A percentile compares a stretch with the other conserved stretches of the same genome.
phyloP scores from a whole-genome alignment of 257 asterid species.

The Scutellaria galericulata region DNA sequence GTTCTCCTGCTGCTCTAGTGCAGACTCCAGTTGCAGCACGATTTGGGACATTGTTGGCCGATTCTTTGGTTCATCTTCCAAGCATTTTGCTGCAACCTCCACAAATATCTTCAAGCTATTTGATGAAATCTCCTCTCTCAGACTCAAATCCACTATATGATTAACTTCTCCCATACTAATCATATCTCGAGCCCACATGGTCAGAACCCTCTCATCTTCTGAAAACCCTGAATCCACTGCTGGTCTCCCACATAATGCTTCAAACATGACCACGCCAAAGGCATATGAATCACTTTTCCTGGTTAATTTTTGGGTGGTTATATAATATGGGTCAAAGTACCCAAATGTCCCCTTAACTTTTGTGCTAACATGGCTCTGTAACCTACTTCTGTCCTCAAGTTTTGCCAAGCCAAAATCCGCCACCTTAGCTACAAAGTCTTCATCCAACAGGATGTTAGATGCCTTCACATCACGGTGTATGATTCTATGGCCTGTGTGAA shows the following conservation, averaged over 20 bases:
- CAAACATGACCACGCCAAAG: slow-evolving; percentile 68
- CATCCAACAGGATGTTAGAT: slow-evolving; percentile 59
- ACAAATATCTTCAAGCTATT: slow-evolving; percentile 48
- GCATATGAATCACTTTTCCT: slow-evolving; percentile 68
- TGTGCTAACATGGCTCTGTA: slow-evolving; percentile 52
- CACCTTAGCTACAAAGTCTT: slow-evolving; percentile 52
- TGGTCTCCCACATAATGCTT: slow-evolving; percentile 60
- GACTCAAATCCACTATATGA: slow-evolving; percentile 46
- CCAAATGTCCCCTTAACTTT: slow-evolving; percentile 69
- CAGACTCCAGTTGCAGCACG: slow-evolving; percentile 46
- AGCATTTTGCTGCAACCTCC: slow-evolving; percentile 54
- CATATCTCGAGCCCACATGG: slow-evolving; percentile 57
- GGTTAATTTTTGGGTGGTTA: slow-evolving; percentile 49
- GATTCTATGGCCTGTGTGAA: slow-evolving; percentile 50
- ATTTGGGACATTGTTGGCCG: slow-evolving; percentile 69
- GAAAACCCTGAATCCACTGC: slow-evolving; percentile 44
- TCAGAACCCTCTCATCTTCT: slow-evolving; percentile 51
- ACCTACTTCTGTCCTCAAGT: slow-evolving; percentile 42
- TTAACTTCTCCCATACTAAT: slow-evolving; percentile 51
- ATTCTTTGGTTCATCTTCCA: slow-evolving; percentile 50
- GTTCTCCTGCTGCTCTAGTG: slow-evolving; percentile 40
- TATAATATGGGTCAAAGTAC: slow-evolving; percentile 62
- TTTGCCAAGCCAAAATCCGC: slow-evolving; percentile 68
- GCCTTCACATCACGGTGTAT: slow-evolving; percentile 64
- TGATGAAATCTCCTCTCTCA: slow-evolving; percentile 46